Conservation (phyloP, 2,329 filamentous ascomycete species). For the Fusarium staphyleae region DNA sequence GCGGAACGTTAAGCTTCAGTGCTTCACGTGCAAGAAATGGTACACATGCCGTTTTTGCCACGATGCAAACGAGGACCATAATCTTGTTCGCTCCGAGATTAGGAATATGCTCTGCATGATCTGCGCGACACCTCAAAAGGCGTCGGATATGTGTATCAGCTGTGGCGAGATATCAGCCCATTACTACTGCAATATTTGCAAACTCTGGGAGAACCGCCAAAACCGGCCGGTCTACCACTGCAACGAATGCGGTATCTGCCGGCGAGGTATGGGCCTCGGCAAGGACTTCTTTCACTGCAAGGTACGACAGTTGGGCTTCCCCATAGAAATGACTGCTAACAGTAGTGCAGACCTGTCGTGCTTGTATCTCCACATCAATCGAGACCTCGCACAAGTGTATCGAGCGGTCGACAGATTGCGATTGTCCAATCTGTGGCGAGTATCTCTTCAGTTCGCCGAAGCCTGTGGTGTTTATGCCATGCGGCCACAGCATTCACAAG, state of each 20-base stretch:
- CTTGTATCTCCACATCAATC: constrained; percentile 90
- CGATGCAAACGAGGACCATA: constrained; percentile 81
- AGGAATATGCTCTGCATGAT: constrained; percentile 98
- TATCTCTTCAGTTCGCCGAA: constrained; percentile 94
- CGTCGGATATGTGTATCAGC: constrained; percentile 76
- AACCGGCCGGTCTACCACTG: constrained; percentile 96
- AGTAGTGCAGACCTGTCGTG: constrained; percentile 75
- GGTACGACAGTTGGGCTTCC: constrained; percentile 57
- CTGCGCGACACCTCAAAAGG: constrained; percentile 84
- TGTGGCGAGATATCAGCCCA: constrained; percentile 82
- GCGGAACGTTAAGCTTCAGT: constrained; percentile 95
- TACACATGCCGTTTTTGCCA: constrained; percentile 96
- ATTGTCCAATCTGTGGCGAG: constrained; percentile 96
- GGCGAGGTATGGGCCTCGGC: constrained; percentile 86
- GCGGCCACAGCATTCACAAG: constrained; percentile 94
- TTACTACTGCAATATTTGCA: constrained; percentile 95
- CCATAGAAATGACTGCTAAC: constrained; percentile 1
- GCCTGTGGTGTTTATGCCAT: constrained; percentile 91
- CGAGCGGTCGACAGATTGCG: constrained; percentile 90
- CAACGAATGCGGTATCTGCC: constrained; percentile 92
- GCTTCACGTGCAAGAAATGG: constrained; percentile 87
- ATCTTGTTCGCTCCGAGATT: constrained; percentile 80
- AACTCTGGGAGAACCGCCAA: constrained; percentile 94
- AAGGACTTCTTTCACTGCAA: constrained; percentile 99
- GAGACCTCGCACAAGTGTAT: constrained; percentile 90